Evolutionary conservation across 345 rosid genomes (phyloP).

Genomic region (Euphorbia pulcherrima): DNA sequence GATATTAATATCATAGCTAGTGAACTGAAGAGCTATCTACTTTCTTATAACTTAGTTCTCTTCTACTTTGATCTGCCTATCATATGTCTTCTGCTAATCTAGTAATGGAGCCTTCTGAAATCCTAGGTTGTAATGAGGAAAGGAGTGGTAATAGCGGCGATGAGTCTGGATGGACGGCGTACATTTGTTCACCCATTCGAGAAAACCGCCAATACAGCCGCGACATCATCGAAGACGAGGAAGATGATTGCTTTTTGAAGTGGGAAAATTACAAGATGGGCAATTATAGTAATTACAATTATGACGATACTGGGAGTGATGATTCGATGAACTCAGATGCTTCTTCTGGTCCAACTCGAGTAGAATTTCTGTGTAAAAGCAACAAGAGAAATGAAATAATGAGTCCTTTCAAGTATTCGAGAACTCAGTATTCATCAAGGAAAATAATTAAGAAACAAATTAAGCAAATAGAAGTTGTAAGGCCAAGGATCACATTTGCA

Average conservation of each 20-base stretch:
- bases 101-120: slow-evolving; percentile 47
- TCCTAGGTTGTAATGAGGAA: slow-evolving; percentile 37
- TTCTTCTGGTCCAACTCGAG: slow-evolving; percentile 58
- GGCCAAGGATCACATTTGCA: slow-evolving; percentile 26
- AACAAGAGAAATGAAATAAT: slow-evolving; percentile 10
- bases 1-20: background rate
- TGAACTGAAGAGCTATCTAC: background rate
- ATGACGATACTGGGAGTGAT: slow-evolving; percentile 40
- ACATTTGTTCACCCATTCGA: slow-evolving; percentile 44
- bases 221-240: slow-evolving; percentile 19
- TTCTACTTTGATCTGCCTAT: slow-evolving; percentile 19
- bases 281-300: slow-evolving; percentile 4
- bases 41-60: slow-evolving; percentile 9
- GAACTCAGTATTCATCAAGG: slow-evolving; percentile 22
- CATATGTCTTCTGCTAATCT: slow-evolving; percentile 11
- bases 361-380: slow-evolving; percentile 25
- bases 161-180: slow-evolving; percentile 68
- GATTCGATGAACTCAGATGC: slow-evolving; percentile 79
- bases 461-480: slow-evolving; percentile 27
- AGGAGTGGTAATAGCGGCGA: slow-evolving; percentile 31
- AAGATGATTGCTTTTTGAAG: slow-evolving; percentile 17
- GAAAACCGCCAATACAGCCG: slow-evolving; percentile 20
- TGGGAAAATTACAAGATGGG: slow-evolving; percentile 12
- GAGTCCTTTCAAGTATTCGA: slow-evolving; percentile 28
- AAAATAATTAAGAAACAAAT: slow-evolving; percentile 34